Evolutionary conservation across 208 protist species (phyloP).

Genomic region (Porcisia hertigi): DNA sequence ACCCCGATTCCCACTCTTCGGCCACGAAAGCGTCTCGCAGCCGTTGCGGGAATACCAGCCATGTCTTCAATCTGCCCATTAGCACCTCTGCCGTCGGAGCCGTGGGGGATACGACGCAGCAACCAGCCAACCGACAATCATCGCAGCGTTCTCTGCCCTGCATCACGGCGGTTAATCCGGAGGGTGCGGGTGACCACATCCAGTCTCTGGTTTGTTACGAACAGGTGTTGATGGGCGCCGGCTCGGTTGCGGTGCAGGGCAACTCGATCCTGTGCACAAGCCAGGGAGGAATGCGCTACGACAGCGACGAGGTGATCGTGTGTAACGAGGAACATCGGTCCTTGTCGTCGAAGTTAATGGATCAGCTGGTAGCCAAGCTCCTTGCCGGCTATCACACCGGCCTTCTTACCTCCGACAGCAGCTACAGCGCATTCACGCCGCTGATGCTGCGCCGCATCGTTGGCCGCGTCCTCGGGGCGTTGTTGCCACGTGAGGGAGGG

Average conservation of each 20-base stretch:
- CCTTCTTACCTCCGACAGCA: constrained; percentile 70
- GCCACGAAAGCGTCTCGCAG: neutral
- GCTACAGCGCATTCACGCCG: constrained; percentile 71
- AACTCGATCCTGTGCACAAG: constrained; percentile 59
- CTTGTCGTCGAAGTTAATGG: constrained; percentile 52
- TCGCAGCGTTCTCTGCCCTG: constrained; percentile 18
- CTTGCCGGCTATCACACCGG: constrained; percentile 59
- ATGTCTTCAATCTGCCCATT: neutral
- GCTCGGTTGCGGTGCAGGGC: constrained; percentile 57
- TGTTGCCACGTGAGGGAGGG: constrained; percentile 12
- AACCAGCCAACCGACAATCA: neutral
- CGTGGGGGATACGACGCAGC: neutral
- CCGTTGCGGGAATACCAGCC: neutral
- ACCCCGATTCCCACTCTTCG: neutral
- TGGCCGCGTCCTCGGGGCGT: constrained; percentile 50
- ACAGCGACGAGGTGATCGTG: constrained; percentile 71
- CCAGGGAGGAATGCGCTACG: constrained; percentile 60
- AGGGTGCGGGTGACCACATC: constrained; percentile 28
- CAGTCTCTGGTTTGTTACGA: constrained; percentile 67
- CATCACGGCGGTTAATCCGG: constrained; percentile 17
- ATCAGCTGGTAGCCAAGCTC: constrained; percentile 61
- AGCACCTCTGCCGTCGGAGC: neutral
- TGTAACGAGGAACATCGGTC: constrained; percentile 42
- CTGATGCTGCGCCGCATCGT: constrained; percentile 68
- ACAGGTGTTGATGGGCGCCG: constrained; percentile 61